These are phyloP conservation scores for Aureobasidium sp. DNA, from an alignment of 2,329 filamentous ascomycete genomes.

Conservation along the genomic window DNA sequence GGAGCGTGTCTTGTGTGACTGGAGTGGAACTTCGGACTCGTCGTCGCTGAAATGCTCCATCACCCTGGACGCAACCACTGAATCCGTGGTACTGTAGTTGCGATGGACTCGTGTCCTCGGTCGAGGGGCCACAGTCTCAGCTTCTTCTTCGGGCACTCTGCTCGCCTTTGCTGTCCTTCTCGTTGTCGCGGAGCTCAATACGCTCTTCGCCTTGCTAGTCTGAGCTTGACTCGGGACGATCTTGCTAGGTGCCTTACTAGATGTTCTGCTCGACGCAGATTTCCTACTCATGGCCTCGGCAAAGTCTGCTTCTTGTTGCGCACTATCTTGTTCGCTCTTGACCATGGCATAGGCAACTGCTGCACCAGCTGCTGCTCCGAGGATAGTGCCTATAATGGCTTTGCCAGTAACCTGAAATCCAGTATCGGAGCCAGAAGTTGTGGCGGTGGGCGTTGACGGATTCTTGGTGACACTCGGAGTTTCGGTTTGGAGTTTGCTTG, in stretches of 20 bases:
- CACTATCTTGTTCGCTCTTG: constrained; percentile 48
- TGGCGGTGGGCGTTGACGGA: background rate
- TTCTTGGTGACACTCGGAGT: background rate
- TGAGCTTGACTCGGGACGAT: constrained; percentile 19
- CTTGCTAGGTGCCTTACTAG: constrained; percentile 17
- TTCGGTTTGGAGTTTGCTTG: constrained; percentile 8
- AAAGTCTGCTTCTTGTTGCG: constrained; percentile 37
- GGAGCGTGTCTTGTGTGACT: background rate
- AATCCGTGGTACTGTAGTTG: constrained; percentile 32
- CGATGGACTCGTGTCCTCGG: constrained; percentile 24
- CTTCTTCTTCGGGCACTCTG: constrained; percentile 10
- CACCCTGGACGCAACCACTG: constrained; percentile 19
- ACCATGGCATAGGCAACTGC: constrained; percentile 70
- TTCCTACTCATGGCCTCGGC: constrained; percentile 20
- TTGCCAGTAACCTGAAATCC: constrained; percentile 19
- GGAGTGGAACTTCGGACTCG: constrained; percentile 24
- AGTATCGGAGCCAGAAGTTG: background rate
- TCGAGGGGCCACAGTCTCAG: background rate
- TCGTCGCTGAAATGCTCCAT: constrained; percentile 20
- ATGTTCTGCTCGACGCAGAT: constrained; percentile 13
- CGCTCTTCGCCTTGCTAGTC: constrained; percentile 16
- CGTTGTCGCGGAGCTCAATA: constrained; percentile 4
- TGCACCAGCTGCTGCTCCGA: constrained; percentile 72
- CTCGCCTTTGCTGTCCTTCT: constrained; percentile 14
- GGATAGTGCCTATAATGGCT: constrained; percentile 57